Conservation (phyloP, 352 stramenopile species). For the Globisporangium abappressorium region DNA sequence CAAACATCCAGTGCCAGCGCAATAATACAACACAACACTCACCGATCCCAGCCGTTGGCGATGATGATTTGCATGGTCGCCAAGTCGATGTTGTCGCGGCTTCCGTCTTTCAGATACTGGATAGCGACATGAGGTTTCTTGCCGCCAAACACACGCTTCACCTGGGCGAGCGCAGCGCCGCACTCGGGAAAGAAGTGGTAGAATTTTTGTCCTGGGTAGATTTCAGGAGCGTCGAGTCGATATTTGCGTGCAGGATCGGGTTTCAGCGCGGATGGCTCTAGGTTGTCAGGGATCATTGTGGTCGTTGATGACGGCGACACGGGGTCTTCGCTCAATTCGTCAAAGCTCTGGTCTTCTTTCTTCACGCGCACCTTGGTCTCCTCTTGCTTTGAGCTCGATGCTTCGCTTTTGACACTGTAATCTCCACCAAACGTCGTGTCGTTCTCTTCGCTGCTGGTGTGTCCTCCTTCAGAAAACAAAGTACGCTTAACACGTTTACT, state of each 20-base stretch:
- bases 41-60: slow-evolving; percentile 77
- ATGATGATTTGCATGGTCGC: slow-evolving; percentile 75
- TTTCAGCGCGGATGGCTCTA: slow-evolving; percentile 51
- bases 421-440: slow-evolving; percentile 18
- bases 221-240: slow-evolving; percentile 49
- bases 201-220: slow-evolving; percentile 65
- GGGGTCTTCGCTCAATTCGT: slow-evolving; percentile 10
- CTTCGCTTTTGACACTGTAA: neutral
- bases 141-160: slow-evolving; percentile 71
- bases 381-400: neutral
- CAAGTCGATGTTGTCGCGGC: slow-evolving; percentile 54
- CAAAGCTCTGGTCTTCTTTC: slow-evolving; percentile 9
- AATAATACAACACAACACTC: slow-evolving; percentile 4
- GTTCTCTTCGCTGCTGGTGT: slow-evolving; percentile 61
- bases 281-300: slow-evolving; percentile 15
- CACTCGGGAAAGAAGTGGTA: slow-evolving; percentile 67
- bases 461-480: slow-evolving; percentile 52
- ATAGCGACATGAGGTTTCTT: slow-evolving; percentile 79
- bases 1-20: neutral
- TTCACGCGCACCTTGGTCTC: slow-evolving; percentile 6
- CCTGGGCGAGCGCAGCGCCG: slow-evolving; percentile 54
- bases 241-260: slow-evolving; percentile 45
- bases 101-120: slow-evolving; percentile 58
- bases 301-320: neutral
- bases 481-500: slow-evolving; percentile 59